Evolutionary conservation across 139 green algal species (phyloP), one percentile per base, ranked within the genome.

Genomic region (Trebouxia sp.): DNA sequence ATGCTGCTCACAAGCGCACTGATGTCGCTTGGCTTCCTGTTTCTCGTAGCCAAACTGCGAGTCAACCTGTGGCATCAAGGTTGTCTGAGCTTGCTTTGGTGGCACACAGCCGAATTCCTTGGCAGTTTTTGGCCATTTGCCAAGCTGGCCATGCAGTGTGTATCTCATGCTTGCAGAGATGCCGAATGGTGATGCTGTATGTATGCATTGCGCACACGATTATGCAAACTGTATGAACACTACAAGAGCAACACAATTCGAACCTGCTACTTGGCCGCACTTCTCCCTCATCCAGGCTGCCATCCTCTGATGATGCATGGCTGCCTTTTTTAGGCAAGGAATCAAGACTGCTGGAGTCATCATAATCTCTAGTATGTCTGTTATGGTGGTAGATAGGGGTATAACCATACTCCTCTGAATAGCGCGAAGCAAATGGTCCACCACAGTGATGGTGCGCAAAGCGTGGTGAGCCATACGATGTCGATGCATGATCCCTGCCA

Each of bases 331-430:
- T 72, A 30, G n/a, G n/a, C n/a, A n/a, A n/a, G n/a, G 62, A 72
- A 12, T 72, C 62, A 45, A 72, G 43, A n/a, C 62, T 72, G 62
- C 62, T 72, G 4, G 62, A 28, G 5, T 72, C 62, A 45, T 72
- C 62, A 45, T 72, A 45, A 0, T 72, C n/a, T 7, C 15, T 15
- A n/a, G 32, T 35, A 45, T 45, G n/a, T 45, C 62, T 72, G 32
- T 43, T 15, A 6, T 72, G 62, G 15, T 17, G 42, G 28, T 43
- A 43, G n/a, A 35, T 28, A 0, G 62, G 62, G 35, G 32, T 72
- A 35, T 72, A 72, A 35, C 62, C 62, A 0, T 35, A 30, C 9
- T 35, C 32, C 6, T 45, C 62, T 28, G 62, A 72, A 28, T 26
- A 14, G 26, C 62, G 42, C n/a, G 62, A 42, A 15, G 35, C 32